Evolutionary conservation across 192 early-diverging fungal species (phyloP).

Genomic region (Dimargaris xerosporica): DNA sequence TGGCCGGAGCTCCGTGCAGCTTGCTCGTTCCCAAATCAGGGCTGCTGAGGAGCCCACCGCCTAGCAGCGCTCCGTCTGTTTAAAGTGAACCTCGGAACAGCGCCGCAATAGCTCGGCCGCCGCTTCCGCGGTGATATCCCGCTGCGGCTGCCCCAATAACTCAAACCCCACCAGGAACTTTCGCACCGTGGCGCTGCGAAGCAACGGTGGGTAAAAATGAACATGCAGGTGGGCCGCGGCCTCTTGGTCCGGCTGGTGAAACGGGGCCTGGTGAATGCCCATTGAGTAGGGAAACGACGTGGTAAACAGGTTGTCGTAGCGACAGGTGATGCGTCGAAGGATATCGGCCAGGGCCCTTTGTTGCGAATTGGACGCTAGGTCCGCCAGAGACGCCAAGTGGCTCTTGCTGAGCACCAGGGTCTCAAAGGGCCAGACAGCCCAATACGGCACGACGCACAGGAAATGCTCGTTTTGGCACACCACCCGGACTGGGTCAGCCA

Average conservation of each 20-base stretch:
- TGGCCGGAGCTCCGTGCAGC: too few species aligned
- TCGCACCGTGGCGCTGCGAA: slow-evolving; percentile 75
- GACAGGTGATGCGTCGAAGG: slow-evolving; percentile 54
- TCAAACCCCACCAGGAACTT: slow-evolving; percentile 98
- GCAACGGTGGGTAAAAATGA: slow-evolving; percentile 91
- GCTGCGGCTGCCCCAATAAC: slow-evolving; percentile 83
- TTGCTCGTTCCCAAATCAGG: too few species aligned
- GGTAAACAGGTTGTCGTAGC: slow-evolving; percentile 87
- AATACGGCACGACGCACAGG: slow-evolving; percentile 79
- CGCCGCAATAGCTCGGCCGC: slow-evolving; percentile 57
- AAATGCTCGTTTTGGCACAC: slow-evolving; percentile 72
- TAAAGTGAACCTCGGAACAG: slow-evolving; percentile 44
- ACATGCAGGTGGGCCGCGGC: slow-evolving; percentile 64
- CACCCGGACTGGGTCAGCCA: slow-evolving; percentile 37
- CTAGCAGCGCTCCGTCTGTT: slow-evolving; percentile 13
- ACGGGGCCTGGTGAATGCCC: slow-evolving; percentile 84
- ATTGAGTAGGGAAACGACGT: slow-evolving; percentile 92
- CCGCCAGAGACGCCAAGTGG: slow-evolving; percentile 39
- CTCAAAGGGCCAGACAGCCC: slow-evolving; percentile 96
- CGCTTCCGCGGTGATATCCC: slow-evolving; percentile 90
- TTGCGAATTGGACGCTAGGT: slow-evolving; percentile 30
- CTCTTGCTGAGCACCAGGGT: slow-evolving; percentile 62
- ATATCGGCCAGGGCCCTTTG: slow-evolving; percentile 56
- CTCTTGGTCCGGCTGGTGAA: slow-evolving; percentile 32
- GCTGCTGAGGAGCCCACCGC: too few species aligned